Conservation (phyloP, 371 early-diverging fungal genomes). For the Nematocida displodere region DNA sequence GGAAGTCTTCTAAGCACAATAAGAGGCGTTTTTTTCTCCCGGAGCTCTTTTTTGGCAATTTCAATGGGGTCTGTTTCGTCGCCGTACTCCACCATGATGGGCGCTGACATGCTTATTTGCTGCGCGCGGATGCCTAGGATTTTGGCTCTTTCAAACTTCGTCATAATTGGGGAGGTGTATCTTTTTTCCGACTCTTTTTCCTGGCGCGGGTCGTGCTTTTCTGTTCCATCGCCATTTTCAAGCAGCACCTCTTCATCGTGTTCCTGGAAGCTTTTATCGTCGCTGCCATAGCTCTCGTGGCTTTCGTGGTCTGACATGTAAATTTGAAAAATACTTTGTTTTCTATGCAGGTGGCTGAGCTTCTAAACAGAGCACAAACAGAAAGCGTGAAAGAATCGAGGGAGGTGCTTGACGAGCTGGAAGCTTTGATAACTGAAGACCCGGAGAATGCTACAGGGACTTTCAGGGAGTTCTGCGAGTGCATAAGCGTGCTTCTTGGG, state of each 20-base stretch:
- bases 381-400: slow-evolving; percentile 32
- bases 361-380: slow-evolving; percentile 43
- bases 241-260: slow-evolving; percentile 26
- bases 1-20: slow-evolving; percentile 88
- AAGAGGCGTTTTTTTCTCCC: slow-evolving; percentile 84
- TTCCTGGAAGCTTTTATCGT: slow-evolving; percentile 49
- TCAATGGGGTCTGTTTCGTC: slow-evolving; percentile 90
- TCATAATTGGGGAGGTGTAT: slow-evolving; percentile 93
- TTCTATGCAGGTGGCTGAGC: slow-evolving; percentile 27
- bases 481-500: slow-evolving; percentile 17
- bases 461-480: slow-evolving; percentile 40
- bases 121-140: slow-evolving; percentile 76
- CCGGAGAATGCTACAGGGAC: neutral
- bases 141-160: slow-evolving; percentile 95
- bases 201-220: neutral
- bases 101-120: slow-evolving; percentile 81
- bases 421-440: slow-evolving; percentile 5
- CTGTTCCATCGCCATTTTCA: slow-evolving; percentile 3
- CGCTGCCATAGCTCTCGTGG: slow-evolving; percentile 37
- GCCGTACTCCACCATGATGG: slow-evolving; percentile 87
- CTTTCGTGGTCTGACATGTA: slow-evolving; percentile 49
- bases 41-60: slow-evolving; percentile 92
- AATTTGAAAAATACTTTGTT: slow-evolving; percentile 12
- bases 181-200: slow-evolving; percentile 40
- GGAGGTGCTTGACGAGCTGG: slow-evolving; percentile 20